A percentile compares a stretch with the other conserved stretches of the same genome.
Conservation (phyloP, 352 stramenopile genomes). For the Discostella stelligera region DNA sequence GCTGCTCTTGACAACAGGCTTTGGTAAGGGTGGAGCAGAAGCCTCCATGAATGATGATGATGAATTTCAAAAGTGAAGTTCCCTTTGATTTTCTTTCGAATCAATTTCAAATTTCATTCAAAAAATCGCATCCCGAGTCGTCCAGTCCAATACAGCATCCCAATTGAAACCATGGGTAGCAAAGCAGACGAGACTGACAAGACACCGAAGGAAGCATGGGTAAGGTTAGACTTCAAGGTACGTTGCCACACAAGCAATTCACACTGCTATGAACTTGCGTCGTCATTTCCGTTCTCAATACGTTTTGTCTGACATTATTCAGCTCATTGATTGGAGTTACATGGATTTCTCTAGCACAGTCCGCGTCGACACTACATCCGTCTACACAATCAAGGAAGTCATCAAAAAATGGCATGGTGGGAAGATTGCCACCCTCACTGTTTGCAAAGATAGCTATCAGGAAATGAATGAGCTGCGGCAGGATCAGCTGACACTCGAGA, state of each 20-base stretch:
- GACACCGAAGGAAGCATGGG: constrained; percentile 32
- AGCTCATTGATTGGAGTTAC: constrained; percentile 43
- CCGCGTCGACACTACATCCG: constrained; percentile 19
- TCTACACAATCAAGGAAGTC: constrained; percentile 40
- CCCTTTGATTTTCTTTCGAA: background rate
- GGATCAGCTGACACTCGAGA: constrained; percentile 33
- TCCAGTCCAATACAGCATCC: background rate
- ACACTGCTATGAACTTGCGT: background rate
- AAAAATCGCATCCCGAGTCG: background rate
- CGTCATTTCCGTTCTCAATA: background rate
- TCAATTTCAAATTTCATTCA: background rate
- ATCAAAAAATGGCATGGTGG: constrained; percentile 52
- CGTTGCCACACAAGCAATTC: background rate
- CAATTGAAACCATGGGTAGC: background rate
- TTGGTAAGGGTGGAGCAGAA: background rate
- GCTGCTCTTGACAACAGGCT: background rate
- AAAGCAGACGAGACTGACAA: constrained; percentile 1
- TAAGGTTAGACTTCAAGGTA: constrained; percentile 41
- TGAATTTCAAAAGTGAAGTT: background rate
- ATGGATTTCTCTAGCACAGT: constrained; percentile 38
- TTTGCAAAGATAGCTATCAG: constrained; percentile 38
- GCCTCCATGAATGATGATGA: background rate
- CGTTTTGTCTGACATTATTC: background rate
- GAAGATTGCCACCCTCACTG: constrained; percentile 32
- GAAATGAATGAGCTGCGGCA: constrained; percentile 46